These are phyloP conservation scores for Skeletonema grethae DNA, from an alignment of 108 stramenopile genomes.

Conservation along the genomic window DNA sequence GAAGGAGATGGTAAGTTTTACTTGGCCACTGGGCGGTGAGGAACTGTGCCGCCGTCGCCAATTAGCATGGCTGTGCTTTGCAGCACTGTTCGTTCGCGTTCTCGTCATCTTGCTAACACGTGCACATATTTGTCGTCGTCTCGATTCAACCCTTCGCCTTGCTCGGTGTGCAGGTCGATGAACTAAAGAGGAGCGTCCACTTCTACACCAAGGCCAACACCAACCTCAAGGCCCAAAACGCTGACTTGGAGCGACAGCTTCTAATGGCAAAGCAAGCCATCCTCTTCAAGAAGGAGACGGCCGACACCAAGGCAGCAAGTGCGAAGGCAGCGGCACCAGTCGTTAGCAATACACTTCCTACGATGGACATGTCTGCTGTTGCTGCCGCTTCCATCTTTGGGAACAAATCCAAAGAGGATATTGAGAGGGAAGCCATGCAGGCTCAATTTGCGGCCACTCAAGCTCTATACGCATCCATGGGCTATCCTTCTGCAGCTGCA, in stretches of 20 bases:
- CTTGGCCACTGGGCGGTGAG: neutral
- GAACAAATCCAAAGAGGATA: neutral
- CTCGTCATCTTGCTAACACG: neutral
- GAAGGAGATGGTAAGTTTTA: constrained; percentile 59
- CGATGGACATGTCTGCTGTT: constrained; percentile 1
- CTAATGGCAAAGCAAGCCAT: constrained; percentile 69
- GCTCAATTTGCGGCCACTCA: constrained; percentile 39
- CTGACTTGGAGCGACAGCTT: constrained; percentile 66
- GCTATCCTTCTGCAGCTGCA: constrained; percentile 37
- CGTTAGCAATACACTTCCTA: neutral
- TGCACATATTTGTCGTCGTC: neutral
- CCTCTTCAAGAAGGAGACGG: constrained; percentile 19
- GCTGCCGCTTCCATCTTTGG: neutral
- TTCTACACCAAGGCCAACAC: constrained; percentile 79
- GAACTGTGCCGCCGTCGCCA: neutral
- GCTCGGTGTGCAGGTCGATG: constrained; percentile 50
- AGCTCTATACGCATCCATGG: constrained; percentile 35
- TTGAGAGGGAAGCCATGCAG: constrained; percentile 12
- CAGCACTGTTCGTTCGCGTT: neutral
- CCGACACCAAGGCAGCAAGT: constrained; percentile 5
- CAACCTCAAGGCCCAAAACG: constrained; percentile 75
- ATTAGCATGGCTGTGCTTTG: neutral
- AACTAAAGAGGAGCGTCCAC: constrained; percentile 77
- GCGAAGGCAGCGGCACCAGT: neutral
- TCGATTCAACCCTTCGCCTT: too few relatives aligned